Evolutionary conservation across 345 rosid genomes (phyloP).

Genomic region (Ailanthus altissimus): DNA sequence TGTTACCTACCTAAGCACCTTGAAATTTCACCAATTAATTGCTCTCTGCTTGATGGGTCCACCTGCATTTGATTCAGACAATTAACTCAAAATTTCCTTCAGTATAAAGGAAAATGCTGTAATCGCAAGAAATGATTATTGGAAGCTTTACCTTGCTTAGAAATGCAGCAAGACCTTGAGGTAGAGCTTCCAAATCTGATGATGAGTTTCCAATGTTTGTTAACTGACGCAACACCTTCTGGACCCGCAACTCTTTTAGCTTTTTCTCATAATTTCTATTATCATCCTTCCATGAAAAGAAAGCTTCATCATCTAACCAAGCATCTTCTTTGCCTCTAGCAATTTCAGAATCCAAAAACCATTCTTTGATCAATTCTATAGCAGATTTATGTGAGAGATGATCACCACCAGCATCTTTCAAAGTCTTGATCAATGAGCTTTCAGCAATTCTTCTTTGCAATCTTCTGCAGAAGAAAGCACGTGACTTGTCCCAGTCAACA

Average conservation of each 20-base stretch:
- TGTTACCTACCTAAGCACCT: slow-evolving; percentile 48
- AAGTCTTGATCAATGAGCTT: slow-evolving; percentile 58
- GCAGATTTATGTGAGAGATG: slow-evolving; percentile 67
- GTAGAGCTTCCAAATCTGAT: slow-evolving; percentile 77
- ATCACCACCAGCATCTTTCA: slow-evolving; percentile 70
- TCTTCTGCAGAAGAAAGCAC: slow-evolving; percentile 72
- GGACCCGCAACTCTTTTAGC: slow-evolving; percentile 69
- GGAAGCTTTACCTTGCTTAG: slow-evolving; percentile 68
- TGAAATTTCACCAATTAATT: slow-evolving; percentile 53
- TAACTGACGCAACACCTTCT: slow-evolving; percentile 70
- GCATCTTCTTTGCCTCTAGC: slow-evolving; percentile 59
- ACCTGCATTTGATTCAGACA: slow-evolving; percentile 57
- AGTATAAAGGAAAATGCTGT: slow-evolving; percentile 8
- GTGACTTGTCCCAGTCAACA: slow-evolving; percentile 77
- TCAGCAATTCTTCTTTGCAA: slow-evolving; percentile 74
- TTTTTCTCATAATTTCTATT: slow-evolving; percentile 55
- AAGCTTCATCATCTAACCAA: slow-evolving; percentile 79
- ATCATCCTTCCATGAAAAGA: slow-evolving; percentile 80
- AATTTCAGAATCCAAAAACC: slow-evolving; percentile 70
- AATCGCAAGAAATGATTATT: slow-evolving; percentile 8
- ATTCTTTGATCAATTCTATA: slow-evolving; percentile 59
- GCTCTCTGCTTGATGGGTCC: slow-evolving; percentile 63
- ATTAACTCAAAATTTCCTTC: slow-evolving; percentile 20
- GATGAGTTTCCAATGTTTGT: slow-evolving; percentile 63
- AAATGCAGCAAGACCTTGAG: slow-evolving; percentile 84